Conservation (phyloP, 306 rosid genomes). For the Vachellia pachyceras region DNA sequence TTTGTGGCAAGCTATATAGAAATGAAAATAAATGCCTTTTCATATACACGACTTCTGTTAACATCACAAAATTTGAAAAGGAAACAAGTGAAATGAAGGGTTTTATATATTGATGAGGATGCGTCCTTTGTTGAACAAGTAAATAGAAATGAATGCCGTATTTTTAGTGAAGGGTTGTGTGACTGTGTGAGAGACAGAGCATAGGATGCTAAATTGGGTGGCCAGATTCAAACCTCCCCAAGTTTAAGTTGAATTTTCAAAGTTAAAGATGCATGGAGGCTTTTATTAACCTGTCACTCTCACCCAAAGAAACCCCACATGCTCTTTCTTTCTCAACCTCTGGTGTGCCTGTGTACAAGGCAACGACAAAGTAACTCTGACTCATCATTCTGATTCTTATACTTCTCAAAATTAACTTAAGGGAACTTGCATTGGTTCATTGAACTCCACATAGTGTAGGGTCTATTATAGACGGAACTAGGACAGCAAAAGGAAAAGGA, state of each 20-base stretch:
- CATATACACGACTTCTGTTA: not conserved
- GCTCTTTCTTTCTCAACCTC: no score
- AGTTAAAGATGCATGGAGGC: not conserved
- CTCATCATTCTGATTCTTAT: not conserved
- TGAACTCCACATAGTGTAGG: not conserved
- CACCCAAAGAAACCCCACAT: not conserved
- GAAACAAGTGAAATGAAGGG: no score
- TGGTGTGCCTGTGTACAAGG: not conserved
- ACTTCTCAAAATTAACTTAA: not conserved
- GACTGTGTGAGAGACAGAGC: not conserved
- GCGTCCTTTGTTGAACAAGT: not conserved
- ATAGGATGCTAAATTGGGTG: conserved; percentile 32
- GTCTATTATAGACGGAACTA: not conserved
- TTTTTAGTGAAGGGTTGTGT: not conserved
- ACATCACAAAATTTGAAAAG: not conserved
- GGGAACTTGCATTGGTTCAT: not conserved
- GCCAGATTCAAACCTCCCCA: conserved; percentile 8
- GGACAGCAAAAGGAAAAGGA: not conserved
- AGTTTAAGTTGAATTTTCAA: not conserved
- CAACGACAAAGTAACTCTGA: not conserved
- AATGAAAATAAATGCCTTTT: not conserved
- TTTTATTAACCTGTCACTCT: not conserved
- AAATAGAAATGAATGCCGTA: not conserved
- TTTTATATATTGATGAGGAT: not conserved
- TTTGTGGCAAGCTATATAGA: no score